Evolutionary conservation across 805 yeast species (phyloP).

Genomic region (Wickerhamomyces canadensis): DNA sequence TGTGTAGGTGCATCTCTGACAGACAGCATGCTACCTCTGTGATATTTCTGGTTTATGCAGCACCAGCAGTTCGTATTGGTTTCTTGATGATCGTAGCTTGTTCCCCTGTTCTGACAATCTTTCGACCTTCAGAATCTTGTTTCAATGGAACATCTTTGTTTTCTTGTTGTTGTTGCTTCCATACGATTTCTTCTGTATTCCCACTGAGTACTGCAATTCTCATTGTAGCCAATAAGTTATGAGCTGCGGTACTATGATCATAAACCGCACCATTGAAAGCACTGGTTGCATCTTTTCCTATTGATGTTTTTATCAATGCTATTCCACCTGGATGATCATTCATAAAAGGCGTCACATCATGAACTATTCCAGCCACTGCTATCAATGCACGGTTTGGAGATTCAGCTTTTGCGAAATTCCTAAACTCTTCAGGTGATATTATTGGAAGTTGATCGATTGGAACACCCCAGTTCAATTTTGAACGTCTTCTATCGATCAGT

Average conservation of each 20-base stretch:
- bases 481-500: slow-evolving; percentile 67
- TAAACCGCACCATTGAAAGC: slow-evolving; percentile 96
- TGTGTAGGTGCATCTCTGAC: no score
- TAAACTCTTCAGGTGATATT: slow-evolving; percentile 49
- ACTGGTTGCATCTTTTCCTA: slow-evolving; percentile 90
- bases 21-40: no score
- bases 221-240: slow-evolving; percentile 87
- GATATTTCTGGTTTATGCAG: slow-evolving; percentile 50
- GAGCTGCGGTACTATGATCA: slow-evolving; percentile 89
- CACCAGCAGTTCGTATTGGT: slow-evolving; percentile 51
- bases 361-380: slow-evolving; percentile 86
- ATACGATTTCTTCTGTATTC: slow-evolving; percentile 75
- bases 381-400: slow-evolving; percentile 58
- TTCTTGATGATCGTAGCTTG: slow-evolving; percentile 45
- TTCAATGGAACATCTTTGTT: slow-evolving; percentile 58
- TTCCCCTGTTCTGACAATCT: slow-evolving; percentile 54
- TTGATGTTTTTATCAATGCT: slow-evolving; percentile 69
- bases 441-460: slow-evolving; percentile 85
- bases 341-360: slow-evolving; percentile 87
- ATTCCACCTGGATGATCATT: slow-evolving; percentile 93
- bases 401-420: slow-evolving; percentile 30
- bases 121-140: slow-evolving; percentile 46
- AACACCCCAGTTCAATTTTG: slow-evolving; percentile 88
- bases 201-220: slow-evolving; percentile 82
- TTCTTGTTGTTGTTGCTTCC: slow-evolving; percentile 68